Base-by-base conservation (phyloP, 768 basidiomycete genomes). In the Tylopilus subfusipes region DNA sequence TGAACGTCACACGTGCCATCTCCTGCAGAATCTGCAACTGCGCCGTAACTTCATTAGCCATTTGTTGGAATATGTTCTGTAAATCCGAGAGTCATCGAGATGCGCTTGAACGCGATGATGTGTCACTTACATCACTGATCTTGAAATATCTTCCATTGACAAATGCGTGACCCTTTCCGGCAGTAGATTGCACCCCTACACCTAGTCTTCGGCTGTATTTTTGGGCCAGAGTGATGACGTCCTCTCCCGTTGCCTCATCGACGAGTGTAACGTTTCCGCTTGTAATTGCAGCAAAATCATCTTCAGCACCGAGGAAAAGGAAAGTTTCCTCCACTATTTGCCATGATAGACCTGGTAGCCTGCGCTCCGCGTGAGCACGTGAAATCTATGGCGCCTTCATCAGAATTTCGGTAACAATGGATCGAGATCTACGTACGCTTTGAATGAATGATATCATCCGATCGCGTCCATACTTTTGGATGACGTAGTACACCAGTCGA, bases 111-210 rank as follows among this genome's bases (percentile, higher is more conserved):
- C 22, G 16, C 13, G 25, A n/a, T 24, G n/a, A 16, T 31, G 18
- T 30, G 33, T 30, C 21, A 73, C 84, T 60, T 61, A 90, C 92
- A 50, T 88, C 87, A 58, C 81, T 78, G 45, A 92, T 68, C 13
- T 79, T 69, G 48, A 83, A 77, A 67, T 88, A 80, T 63, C 86
- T 93, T n/a, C 95, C 95, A 62, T 98, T 96, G 64, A 96, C 76
- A 69, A 98, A 96, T 4, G 78, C 83, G 58, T 90, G 84, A 0
- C 93, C 94, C 3, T 68, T 68, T 0, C 74, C 62, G 2, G 74
- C 66, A 11, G 67, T 53, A 2, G 67, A 67, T 7, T 42, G 54
- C 18, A 73, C 48, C 1, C 74, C 76, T 3, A 82, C 74, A 11
- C 80, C 82, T 21, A 95, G 67, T 14, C 93, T 77, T 42, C 75